phyloP scores from a whole-genome alignment of 345 rosid genomes.

The Lagerstroemia speciosa region DNA sequence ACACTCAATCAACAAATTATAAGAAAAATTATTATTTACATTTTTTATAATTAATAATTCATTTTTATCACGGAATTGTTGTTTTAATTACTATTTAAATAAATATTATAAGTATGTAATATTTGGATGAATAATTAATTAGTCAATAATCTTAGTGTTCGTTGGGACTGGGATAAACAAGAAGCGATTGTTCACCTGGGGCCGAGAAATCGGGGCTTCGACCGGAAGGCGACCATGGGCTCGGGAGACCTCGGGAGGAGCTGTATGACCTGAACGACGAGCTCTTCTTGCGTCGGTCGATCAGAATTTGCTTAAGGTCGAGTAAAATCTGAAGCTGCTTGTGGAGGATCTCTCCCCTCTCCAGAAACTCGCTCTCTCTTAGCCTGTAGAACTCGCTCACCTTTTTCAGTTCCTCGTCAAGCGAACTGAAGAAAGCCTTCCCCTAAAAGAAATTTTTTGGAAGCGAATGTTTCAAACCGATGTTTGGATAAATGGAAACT shows the following conservation, averaged over 20 bases:
- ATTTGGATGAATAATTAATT: too few relatives aligned
- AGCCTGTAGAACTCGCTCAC: conserved; percentile 71
- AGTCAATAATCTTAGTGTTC: too few relatives aligned
- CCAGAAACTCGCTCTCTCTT: conserved; percentile 67
- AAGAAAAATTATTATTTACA: too few relatives aligned
- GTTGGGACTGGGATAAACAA: neutral
- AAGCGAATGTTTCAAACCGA: neutral
- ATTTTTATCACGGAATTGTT: too few relatives aligned
- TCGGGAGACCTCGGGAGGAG: conserved; percentile 12
- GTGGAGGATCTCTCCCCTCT: conserved; percentile 68
- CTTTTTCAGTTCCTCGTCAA: conserved; percentile 70
- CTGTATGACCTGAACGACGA: neutral
- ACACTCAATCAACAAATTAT: too few relatives aligned
- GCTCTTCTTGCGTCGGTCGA: conserved; percentile 40
- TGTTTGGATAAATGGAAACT: too few relatives aligned
- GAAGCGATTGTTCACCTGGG: conserved; percentile 10
- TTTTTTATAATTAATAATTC: too few relatives aligned
- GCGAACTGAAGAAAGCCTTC: conserved; percentile 47
- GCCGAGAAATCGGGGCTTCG: conserved; percentile 62
- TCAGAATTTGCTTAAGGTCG: conserved; percentile 57
- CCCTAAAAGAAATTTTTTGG: conserved; percentile 25
- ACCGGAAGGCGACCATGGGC: conserved; percentile 36
- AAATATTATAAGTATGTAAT: too few relatives aligned
- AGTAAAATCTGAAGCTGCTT: conserved; percentile 66
- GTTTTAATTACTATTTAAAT: too few relatives aligned